Percentiles rank a stretch among this genome's conserved stretches.
Conservation (phyloP, 2,329 filamentous ascomycete species). For the Cladophialophora carrionii region DNA sequence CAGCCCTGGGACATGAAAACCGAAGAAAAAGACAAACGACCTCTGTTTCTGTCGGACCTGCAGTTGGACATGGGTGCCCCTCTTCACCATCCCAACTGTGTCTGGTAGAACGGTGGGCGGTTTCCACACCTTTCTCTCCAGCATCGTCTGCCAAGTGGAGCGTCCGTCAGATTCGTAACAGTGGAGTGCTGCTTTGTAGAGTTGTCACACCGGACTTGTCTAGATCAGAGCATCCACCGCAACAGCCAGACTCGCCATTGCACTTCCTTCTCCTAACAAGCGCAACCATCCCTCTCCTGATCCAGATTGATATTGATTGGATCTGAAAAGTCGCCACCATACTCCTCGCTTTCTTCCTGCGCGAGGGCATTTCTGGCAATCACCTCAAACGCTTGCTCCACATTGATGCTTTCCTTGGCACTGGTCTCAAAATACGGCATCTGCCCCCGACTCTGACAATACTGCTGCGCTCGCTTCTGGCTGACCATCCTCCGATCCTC, state of each 20-base stretch:
- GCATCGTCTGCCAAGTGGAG: not conserved
- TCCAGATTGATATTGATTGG: conserved; percentile 98
- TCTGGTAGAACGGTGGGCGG: not conserved
- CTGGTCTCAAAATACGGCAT: conserved; percentile 99
- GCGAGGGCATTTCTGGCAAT: conserved; percentile 94
- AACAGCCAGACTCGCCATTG: not conserved
- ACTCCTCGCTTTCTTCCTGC: conserved; percentile 97
- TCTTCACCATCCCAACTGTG: not conserved
- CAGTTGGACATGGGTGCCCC: not conserved
- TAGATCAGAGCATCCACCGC: not conserved
- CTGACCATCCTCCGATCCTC: conserved; percentile 97
- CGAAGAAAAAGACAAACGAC: not conserved
- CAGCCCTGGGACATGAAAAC: not conserved
- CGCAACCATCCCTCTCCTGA: conserved; percentile 87
- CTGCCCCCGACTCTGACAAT: conserved; percentile 94
- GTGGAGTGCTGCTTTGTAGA: not conserved
- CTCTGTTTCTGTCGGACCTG: not conserved
- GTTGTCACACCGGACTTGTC: not conserved
- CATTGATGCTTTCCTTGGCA: conserved; percentile 97
- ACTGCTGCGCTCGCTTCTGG: conserved; percentile 93
- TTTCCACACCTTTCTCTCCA: not conserved
- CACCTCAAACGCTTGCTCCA: conserved; percentile 87
- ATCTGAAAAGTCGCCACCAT: conserved; percentile 94
- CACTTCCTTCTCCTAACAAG: conserved; percentile 66
- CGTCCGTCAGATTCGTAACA: not conserved